These are phyloP conservation scores for Pseudocercospora crystallina DNA, from an alignment of 2,329 filamentous ascomycete species.

Conservation along the genomic window DNA sequence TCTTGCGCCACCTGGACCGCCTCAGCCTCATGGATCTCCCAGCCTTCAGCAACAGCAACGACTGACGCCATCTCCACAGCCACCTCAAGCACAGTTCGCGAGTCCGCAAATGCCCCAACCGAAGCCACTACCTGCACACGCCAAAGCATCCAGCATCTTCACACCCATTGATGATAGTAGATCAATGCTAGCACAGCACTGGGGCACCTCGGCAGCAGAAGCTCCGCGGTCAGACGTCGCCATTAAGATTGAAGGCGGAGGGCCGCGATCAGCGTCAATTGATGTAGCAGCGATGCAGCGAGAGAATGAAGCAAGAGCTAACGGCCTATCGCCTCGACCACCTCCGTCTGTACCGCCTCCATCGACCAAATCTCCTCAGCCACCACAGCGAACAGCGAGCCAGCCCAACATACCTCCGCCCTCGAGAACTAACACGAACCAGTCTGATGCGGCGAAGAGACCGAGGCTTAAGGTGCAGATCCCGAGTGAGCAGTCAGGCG, in stretches of 20 bases:
- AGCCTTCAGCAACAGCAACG: conserved; percentile 33
- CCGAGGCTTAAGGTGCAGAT: conserved; percentile 92
- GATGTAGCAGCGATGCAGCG: conserved; percentile 61
- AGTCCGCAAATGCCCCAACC: conserved; percentile 60
- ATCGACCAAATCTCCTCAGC: conserved; percentile 35
- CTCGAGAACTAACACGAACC: conserved; percentile 74
- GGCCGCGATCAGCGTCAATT: conserved; percentile 62
- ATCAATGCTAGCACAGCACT: conserved; percentile 83
- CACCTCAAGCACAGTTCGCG: conserved; percentile 51
- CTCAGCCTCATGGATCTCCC: conserved; percentile 39
- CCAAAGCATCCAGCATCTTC: conserved; percentile 88
- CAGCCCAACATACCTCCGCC: conserved; percentile 69
- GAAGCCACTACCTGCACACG: conserved; percentile 58
- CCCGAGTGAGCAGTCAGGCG: conserved; percentile 77
- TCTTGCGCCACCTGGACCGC: conserved; percentile 36
- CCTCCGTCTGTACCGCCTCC: conserved; percentile 38
- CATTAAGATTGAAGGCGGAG: conserved; percentile 43
- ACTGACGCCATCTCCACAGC: conserved; percentile 50
- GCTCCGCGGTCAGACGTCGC: conserved; percentile 45
- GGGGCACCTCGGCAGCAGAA: conserved; percentile 55
- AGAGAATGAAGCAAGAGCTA: conserved; percentile 35
- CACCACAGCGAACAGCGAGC: conserved; percentile 53
- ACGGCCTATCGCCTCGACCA: conserved; percentile 57
- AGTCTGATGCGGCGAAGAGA: conserved; percentile 62
- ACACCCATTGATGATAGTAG: conserved; percentile 93